phyloP scores from a whole-genome alignment of 208 protist genomes.

The Balamuthia mandrillaris region DNA sequence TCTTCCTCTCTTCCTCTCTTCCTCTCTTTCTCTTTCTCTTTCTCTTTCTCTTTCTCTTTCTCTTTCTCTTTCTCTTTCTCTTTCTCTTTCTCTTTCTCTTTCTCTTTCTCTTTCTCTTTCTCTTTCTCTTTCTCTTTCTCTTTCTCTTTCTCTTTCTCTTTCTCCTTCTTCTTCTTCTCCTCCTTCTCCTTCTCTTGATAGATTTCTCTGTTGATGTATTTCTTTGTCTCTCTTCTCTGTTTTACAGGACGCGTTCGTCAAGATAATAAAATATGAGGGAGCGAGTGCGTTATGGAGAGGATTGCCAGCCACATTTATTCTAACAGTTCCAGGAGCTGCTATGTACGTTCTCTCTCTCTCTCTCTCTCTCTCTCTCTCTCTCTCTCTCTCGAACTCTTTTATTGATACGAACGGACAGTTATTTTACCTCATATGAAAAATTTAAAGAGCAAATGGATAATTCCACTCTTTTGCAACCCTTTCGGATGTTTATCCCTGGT shows the following conservation, averaged over 20 bases:
- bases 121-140: no score
- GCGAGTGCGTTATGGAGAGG: constrained; percentile 45
- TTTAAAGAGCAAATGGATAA: constrained; percentile 37
- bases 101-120: no score
- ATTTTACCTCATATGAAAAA: constrained; percentile 56
- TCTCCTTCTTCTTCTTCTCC: no score
- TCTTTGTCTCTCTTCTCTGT: no score
- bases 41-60: neutral
- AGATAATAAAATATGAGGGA: constrained; percentile 46
- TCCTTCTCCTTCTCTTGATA: no score
- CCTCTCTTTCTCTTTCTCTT: neutral
- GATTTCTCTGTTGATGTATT: no score
- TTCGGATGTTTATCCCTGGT: neutral
- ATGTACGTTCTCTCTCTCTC: constrained; percentile 10
- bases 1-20: neutral
- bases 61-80: no score
- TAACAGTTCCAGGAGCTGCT: constrained; percentile 43
- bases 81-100: no score
- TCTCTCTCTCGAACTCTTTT: no score
- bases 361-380: neutral
- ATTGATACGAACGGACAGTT: constrained; percentile 1
- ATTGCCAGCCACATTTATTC: constrained; percentile 37
- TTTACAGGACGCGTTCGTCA: constrained; percentile 36
- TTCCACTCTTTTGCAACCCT: neutral
- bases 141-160: no score